Percentiles rank a stretch among this genome's conserved stretches.
phyloP scores from a whole-genome alignment of 108 stramenopile genomes.

The Fistulifera solaris region DNA sequence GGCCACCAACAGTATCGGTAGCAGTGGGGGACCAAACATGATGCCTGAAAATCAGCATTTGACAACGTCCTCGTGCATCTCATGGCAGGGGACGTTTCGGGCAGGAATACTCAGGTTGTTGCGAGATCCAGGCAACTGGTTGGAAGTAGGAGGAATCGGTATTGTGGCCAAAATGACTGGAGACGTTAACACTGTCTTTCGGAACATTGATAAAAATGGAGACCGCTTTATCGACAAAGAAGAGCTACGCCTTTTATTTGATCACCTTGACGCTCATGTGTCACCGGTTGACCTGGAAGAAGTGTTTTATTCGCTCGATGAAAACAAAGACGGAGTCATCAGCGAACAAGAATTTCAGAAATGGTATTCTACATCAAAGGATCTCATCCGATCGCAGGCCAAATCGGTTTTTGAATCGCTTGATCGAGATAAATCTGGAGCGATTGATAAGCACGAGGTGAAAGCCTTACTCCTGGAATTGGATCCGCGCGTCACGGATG shows the following conservation, averaged over 20 bases:
- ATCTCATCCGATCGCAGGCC: slow-evolving; percentile 39
- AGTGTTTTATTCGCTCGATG: slow-evolving; percentile 52
- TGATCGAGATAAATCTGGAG: slow-evolving; percentile 60
- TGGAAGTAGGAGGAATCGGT: slow-evolving; percentile 58
- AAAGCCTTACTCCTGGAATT: slow-evolving; percentile 40
- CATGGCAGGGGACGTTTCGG: slow-evolving; percentile 60
- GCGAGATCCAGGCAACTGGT: slow-evolving; percentile 47
- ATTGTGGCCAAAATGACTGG: slow-evolving; percentile 69
- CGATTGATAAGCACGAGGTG: slow-evolving; percentile 54
- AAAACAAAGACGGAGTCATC: slow-evolving; percentile 56
- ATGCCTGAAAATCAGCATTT: too few relatives aligned
- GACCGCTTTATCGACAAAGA: slow-evolving; percentile 55
- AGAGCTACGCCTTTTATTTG: slow-evolving; percentile 56
- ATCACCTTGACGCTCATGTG: slow-evolving; percentile 38
- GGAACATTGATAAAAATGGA: slow-evolving; percentile 48
- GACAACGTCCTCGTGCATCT: slow-evolving; percentile 19
- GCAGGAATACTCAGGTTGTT: slow-evolving; percentile 66
- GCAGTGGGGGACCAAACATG: too few relatives aligned
- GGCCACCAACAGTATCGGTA: too few relatives aligned
- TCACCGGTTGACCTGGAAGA: slow-evolving; percentile 33
- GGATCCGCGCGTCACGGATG: slow-evolving; percentile 43
- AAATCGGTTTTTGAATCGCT: slow-evolving; percentile 52
- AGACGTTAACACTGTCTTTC: slow-evolving; percentile 64
- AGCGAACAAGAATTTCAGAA: slow-evolving; percentile 51
- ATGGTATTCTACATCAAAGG: slow-evolving; percentile 66